A percentile compares a stretch with the other conserved stretches of the same genome.
Evolutionary conservation across 179 eudicot genomes (phyloP).

Genomic region (Spinacia oleracea): DNA sequence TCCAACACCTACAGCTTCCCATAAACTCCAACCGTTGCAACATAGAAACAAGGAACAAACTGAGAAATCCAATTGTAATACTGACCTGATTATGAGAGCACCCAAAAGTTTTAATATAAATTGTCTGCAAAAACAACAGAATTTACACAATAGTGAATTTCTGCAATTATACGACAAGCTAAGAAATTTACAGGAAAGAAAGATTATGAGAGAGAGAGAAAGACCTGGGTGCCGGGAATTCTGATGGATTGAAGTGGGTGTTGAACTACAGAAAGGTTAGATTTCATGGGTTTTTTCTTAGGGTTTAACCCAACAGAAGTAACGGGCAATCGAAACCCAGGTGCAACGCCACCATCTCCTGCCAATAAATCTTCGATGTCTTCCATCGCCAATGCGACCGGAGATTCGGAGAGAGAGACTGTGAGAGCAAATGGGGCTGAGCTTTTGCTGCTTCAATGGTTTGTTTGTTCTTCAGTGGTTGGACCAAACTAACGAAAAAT

Average conservation of each 20-base stretch:
- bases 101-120: conserved; percentile 88
- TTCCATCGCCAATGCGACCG: conserved; percentile 46
- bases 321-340: conserved; percentile 76
- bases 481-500: neutral
- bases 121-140: conserved; percentile 49
- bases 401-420: neutral
- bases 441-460: neutral
- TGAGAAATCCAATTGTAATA: neutral
- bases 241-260: conserved; percentile 52
- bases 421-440: neutral
- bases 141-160: neutral
- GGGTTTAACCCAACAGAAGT: conserved; percentile 62
- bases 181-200: neutral
- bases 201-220: neutral
- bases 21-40: neutral
- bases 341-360: conserved; percentile 66
- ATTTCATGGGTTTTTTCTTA: conserved; percentile 45
- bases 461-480: neutral
- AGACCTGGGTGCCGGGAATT: conserved; percentile 97
- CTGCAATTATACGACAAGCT: neutral
- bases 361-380: conserved; percentile 88
- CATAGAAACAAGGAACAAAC: neutral
- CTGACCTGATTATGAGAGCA: conserved; percentile 95
- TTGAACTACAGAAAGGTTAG: conserved; percentile 35
- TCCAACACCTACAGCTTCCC: conserved; percentile 9